Evolutionary conservation across 306 rosid species (phyloP), one percentile per base, ranked within the genome.

Genomic region (Astragalus membranaceus): DNA sequence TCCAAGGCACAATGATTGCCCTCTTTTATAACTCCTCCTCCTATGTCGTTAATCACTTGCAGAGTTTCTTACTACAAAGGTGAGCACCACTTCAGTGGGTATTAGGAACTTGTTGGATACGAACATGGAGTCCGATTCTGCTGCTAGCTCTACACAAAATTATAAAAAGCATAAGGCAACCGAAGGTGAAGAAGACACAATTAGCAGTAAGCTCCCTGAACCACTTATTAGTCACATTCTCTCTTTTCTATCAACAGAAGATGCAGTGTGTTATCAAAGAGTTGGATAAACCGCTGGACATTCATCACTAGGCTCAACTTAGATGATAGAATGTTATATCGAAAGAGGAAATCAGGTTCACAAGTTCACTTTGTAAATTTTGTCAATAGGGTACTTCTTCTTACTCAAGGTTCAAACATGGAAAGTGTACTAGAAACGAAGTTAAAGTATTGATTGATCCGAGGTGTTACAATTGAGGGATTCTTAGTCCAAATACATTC

Each of bases 221-320:
- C 1, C 39, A 0, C 15, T 72, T 26, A 47, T 72, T 2, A 17
- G 2, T 72, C 11, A 4, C 8, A 72, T 72, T 17, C 76, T 72
- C 7, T 48, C 61, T 5, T 3, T 17, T 17, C 61, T 60, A 5
- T 51, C 60, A 5, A 32, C 58, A 0, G 30, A 69, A 50, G 70
- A 69, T 0, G 80, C 80, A 39, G 75, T 50, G 70, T 76, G 0
- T 41, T 68, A 12, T 68, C 80, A 7, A 69, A 76, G 12, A 51
- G 7, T 15, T 68, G 75, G 80, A 8, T 12, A 3, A 3, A 39
- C 5, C 9, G 33, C 0, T 76, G 80, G 75, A 69, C 64, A 8
- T 29, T 2, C 14, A 15, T 68, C 70, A 50, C 80, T 29, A 60
- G 43, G 23, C 7, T 76, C 46, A 5, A 67, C 16, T 49, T 76